Base-by-base conservation (phyloP, 1,284 basidiomycete genomes). In the Ustilago shanxiensis region DNA sequence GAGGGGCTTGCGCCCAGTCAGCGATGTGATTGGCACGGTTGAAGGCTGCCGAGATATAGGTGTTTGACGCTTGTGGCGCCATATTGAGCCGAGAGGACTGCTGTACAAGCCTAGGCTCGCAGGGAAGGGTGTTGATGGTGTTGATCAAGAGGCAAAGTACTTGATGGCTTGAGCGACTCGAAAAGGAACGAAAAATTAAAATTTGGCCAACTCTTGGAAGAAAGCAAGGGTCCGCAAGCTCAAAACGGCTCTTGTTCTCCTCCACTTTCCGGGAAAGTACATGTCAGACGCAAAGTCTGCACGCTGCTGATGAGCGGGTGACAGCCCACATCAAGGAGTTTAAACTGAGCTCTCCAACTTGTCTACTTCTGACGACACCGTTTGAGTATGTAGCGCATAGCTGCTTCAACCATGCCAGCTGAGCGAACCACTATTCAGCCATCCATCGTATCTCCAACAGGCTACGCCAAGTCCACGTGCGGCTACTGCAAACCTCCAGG, bases 401-500 rank as follows among this genome's bases (percentile, higher is more conserved):
- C 18, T 22, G 39, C 24, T 20, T 4, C 29, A 28, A 61, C 14
- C 55, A 71, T 71, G 69, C 44, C 44, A 41, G 33, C 26, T 33
- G 28, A 49, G 51, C 60, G 64, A 22, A 44, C 26, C 9, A 52
- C 39, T 16, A 31, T 59, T 14, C 69, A 74, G 51, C 65, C 63
- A 2, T 78, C 76, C 22, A 66, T 82, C 51, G 45, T 76, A 18
- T 68, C 66, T 24, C 81, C 81, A 77, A 92, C 91, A 8, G 86
- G 85, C 28, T 86, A 86, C 58, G 53, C 69, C 6, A n/a, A 53
- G 11, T 87, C 87, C 1, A 84, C 86, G 4, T 89, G 88, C 73
- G 88, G 88, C 24, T 89, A 89, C 81, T 89, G 88, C 71, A 84
- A 85, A 0, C 78, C 87, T 1, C 68, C 66, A 8, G 75, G 50